These are phyloP conservation scores for Apiotrichum gamsii DNA, from an alignment of 1,284 basidiomycete genomes.

Conservation along the genomic window DNA sequence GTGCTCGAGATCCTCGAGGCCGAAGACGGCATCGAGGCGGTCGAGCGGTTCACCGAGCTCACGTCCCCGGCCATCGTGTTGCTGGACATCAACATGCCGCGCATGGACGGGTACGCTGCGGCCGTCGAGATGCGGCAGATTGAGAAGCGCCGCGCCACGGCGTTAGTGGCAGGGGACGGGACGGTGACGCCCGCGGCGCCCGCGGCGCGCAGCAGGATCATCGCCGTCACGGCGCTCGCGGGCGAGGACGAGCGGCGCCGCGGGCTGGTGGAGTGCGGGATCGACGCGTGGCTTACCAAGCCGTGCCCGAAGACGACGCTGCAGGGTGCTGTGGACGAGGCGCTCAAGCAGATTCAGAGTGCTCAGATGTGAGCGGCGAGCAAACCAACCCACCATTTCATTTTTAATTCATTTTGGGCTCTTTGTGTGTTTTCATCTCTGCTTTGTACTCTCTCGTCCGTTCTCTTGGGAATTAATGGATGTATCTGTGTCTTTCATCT, in stretches of 20 bases:
- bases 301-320: slow-evolving; percentile 35
- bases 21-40: slow-evolving; percentile 39
- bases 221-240: slow-evolving; percentile 44
- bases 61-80: slow-evolving; percentile 27
- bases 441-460: too few relatives aligned
- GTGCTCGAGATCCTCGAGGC: slow-evolving; percentile 33
- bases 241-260: slow-evolving; percentile 36
- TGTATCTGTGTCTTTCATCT: too few relatives aligned
- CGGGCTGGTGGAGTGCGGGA: slow-evolving; percentile 41
- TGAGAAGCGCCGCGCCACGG: slow-evolving; percentile 21
- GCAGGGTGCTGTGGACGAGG: slow-evolving; percentile 27
- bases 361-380: too few relatives aligned
- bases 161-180: background rate
- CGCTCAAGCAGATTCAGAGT: slow-evolving; percentile 13
- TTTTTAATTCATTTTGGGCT: too few relatives aligned
- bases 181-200: background rate
- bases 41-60: slow-evolving; percentile 33
- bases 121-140: slow-evolving; percentile 34
- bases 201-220: slow-evolving; percentile 29
- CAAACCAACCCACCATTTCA: too few relatives aligned
- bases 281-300: slow-evolving; percentile 41
- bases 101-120: slow-evolving; percentile 43
- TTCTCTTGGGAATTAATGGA: too few relatives aligned
- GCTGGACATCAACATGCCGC: slow-evolving; percentile 47
- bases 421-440: too few relatives aligned